phyloP scores from a whole-genome alignment of 1,139 yeast genomes.

The Suhomyces taliae region DNA sequence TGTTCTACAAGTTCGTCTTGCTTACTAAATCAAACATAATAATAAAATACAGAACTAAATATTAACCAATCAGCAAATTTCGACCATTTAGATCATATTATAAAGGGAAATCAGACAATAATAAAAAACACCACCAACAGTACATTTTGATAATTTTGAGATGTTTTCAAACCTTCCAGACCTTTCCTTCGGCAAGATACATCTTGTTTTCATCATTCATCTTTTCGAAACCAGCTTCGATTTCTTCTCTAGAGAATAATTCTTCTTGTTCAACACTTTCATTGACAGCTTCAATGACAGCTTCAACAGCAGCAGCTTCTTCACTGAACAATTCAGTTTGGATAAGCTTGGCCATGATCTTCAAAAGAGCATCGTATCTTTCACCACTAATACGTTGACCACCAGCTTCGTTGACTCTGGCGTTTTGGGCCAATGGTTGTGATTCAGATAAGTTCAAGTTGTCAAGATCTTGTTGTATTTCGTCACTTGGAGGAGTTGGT shows the following conservation, averaged over 20 bases:
- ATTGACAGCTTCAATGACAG: slow-evolving; percentile 47
- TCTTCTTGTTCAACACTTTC: slow-evolving; percentile 62
- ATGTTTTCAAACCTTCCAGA: slow-evolving; percentile 50
- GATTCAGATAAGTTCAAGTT: slow-evolving; percentile 23
- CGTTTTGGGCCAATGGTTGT: slow-evolving; percentile 29
- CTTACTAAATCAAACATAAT: neutral
- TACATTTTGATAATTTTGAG: neutral
- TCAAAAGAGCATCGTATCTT: slow-evolving; percentile 46
- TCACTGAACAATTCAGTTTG: slow-evolving; percentile 49
- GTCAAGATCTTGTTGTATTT: slow-evolving; percentile 27
- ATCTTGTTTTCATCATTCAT: slow-evolving; percentile 59
- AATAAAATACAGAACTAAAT: slow-evolving; percentile 5
- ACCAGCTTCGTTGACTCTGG: slow-evolving; percentile 20
- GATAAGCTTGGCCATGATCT: slow-evolving; percentile 47
- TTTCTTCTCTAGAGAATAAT: slow-evolving; percentile 51
- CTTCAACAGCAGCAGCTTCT: slow-evolving; percentile 48
- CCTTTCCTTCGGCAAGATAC: slow-evolving; percentile 61
- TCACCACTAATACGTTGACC: slow-evolving; percentile 43
- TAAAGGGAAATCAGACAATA: neutral
- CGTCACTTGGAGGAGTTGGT: slow-evolving; percentile 12
- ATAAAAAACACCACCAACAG: neutral
- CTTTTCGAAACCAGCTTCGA: slow-evolving; percentile 49
- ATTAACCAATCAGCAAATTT: neutral
- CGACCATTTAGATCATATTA: slow-evolving; percentile 1
- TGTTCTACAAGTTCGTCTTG: neutral